Evolutionary conservation across 202 grass and related monocot genomes (phyloP), one percentile per base, ranked within the genome.

Genomic region (Saccharum hybrid): DNA sequence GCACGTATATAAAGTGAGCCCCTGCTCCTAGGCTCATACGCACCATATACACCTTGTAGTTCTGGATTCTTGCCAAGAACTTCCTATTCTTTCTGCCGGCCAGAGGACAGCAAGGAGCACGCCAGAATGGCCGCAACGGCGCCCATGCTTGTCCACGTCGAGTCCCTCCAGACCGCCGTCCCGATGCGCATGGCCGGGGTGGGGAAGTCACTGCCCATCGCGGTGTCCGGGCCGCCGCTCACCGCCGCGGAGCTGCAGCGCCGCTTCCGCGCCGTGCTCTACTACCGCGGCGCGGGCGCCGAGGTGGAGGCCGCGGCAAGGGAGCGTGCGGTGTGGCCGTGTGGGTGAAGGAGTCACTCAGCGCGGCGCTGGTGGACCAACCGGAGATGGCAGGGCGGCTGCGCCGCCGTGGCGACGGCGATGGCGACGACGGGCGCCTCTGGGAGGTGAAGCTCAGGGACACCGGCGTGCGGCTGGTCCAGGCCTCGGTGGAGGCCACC

Each of bases 391-490:
- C 95, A 2, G 90, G 92, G 41, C 67, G 92, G 66, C 92, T 98
- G 11, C 72, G 92, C 57, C 37, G 83, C 15, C 62, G 51, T 38
- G 62, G 16, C 4, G 72, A 2, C 72, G 71, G 72, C 51, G 6
- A 54, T 18, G 51, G 2, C 48, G 63, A 12, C 77, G 71, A 82
- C 2, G 85, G 85, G 60, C 1, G 49, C n/a, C 21, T 13, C 49
- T 98, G 96, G 96, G 92, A 90, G 80, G 82, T 98, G 54, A 98
- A 86, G 89, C 82, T 90, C 48, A 95, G 67, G 16, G 92, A 95
- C 61, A 77, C 87, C n/a, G 92, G 91, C 19, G 78, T 95, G 45
- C 69, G 92, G 62, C 57, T 95, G 78, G 83, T 98, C 63, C 89
- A 86, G 71, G 91, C 96, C 14, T 81, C 92, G 48, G 78, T 40